Percentiles rank a stretch among this genome's conserved stretches.
Conservation (phyloP, 257 asterid genomes). For the Nicotiana benthamiana region DNA sequence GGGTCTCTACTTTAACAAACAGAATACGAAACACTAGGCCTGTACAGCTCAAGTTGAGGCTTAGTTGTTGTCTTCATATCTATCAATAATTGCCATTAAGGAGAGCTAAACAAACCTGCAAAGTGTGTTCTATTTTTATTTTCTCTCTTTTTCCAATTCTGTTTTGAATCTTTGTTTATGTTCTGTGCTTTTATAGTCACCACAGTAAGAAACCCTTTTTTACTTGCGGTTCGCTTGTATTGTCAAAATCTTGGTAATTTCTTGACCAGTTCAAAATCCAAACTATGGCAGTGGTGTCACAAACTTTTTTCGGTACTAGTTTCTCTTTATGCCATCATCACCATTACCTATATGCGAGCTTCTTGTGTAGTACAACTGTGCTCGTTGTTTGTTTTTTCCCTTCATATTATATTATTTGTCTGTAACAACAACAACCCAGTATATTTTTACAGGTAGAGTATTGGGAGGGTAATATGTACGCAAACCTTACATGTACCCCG, state of each 20-base stretch:
- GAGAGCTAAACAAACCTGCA: neutral
- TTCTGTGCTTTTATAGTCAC: neutral
- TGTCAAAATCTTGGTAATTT: neutral
- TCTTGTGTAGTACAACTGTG: neutral
- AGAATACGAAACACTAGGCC: too few relatives aligned
- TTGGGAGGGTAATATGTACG: too few relatives aligned
- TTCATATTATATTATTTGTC: too few relatives aligned
- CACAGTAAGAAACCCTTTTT: neutral
- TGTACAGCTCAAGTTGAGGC: too few relatives aligned
- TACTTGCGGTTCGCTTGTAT: neutral
- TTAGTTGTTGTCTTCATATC: neutral
- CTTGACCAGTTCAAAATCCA: neutral
- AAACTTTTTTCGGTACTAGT: neutral
- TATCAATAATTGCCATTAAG: neutral
- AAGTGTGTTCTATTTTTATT: neutral
- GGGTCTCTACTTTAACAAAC: too few relatives aligned
- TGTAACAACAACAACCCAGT: too few relatives aligned
- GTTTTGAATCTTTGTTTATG: neutral
- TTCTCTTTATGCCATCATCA: neutral
- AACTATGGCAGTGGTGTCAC: neutral
- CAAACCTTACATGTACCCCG: too few relatives aligned
- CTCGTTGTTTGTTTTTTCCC: neutral
- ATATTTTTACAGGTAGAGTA: too few relatives aligned
- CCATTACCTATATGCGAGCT: neutral
- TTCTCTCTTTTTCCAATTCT: neutral